Base-by-base conservation (phyloP, 78 protist genomes). In the Protostelium mycophagum region DNA sequence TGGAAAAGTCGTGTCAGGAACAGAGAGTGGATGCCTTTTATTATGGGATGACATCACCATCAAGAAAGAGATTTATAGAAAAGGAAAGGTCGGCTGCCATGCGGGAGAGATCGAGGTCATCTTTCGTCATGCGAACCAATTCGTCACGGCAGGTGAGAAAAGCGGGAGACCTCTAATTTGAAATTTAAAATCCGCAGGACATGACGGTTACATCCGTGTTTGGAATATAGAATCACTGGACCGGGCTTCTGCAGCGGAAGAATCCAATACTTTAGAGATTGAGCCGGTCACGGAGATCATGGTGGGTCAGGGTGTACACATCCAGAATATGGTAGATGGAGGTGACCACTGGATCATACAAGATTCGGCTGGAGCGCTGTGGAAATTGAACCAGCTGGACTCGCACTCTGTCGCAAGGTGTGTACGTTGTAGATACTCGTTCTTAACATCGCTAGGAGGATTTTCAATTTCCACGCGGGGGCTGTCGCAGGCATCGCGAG, bases 11-110 rank as follows among this genome's bases (percentile, higher is more conserved):
- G 51, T 97, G 38, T 37, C 91, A 25, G 99, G 99, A 31, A 35
- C 97, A 0, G 97, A 96, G 86, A 29, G 51, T 29, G 99, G 99
- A n/a, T 37, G 38, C 37, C 85, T 97, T 35, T 90, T 97, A 39
- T 86, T 96, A 85, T 97, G 99, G 99, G 97, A 97, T 25, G 99
- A 91, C 34, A 89, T 86, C 38, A 86, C 94, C 9, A 83, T 96
- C 92, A 89, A 95, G 89, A 84, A 38, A 34, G 94, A 93, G 89
- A 37, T 96, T 29, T 1, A 34, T 16, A 28, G 63, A 1, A 28
- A 0, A 35, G 89, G 39, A 25, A 90, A 83, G 51, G 36, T 0
- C 29, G 35, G 73, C 35, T 94, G 96, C 88, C 96, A 95, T 85
- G 16, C 37, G 28, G 98, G 97, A 9, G 0, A 34, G 29, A 36